Conservation (phyloP, 169 alveolate species). For the Haemoproteus tartakovskyi region DNA sequence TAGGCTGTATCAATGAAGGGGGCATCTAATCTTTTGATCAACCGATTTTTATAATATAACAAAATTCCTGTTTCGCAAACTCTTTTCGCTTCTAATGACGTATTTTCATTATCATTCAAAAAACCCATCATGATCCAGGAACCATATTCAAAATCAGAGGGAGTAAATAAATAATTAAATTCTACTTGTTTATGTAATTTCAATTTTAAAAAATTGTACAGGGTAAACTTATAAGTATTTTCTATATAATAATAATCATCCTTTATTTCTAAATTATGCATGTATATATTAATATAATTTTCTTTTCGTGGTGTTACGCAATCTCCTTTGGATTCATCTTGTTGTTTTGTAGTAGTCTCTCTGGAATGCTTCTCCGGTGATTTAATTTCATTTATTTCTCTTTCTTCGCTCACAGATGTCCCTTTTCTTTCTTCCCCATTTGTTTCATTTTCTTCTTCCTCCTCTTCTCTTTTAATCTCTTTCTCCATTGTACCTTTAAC, state of each 20-base stretch:
- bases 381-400: slow-evolving; percentile 21
- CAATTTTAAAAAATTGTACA: slow-evolving; percentile 69
- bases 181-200: slow-evolving; percentile 76
- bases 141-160: slow-evolving; percentile 83
- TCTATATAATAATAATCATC: slow-evolving; percentile 59
- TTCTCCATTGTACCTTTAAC: not conserved
- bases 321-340: too few relatives aligned
- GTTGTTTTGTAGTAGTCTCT: too few relatives aligned
- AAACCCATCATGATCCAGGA: slow-evolving; percentile 83
- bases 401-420: too few relatives aligned
- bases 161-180: slow-evolving; percentile 81
- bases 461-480: too few relatives aligned
- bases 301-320: slow-evolving; percentile 27
- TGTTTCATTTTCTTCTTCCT: slow-evolving; percentile 8
- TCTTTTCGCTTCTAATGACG: slow-evolving; percentile 65
- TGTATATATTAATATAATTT: slow-evolving; percentile 44
- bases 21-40: slow-evolving; percentile 84
- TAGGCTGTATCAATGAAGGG: slow-evolving; percentile 82
- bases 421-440: slow-evolving; percentile 12
- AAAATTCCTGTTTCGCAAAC: slow-evolving; percentile 87
- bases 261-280: slow-evolving; percentile 54
- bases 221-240: slow-evolving; percentile 49
- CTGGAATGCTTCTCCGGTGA: too few relatives aligned
- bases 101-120: slow-evolving; percentile 76
- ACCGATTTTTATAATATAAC: slow-evolving; percentile 83